These are phyloP conservation scores for Eucalyptus polybractea DNA, from an alignment of 345 rosid species.

Conservation along the genomic window DNA sequence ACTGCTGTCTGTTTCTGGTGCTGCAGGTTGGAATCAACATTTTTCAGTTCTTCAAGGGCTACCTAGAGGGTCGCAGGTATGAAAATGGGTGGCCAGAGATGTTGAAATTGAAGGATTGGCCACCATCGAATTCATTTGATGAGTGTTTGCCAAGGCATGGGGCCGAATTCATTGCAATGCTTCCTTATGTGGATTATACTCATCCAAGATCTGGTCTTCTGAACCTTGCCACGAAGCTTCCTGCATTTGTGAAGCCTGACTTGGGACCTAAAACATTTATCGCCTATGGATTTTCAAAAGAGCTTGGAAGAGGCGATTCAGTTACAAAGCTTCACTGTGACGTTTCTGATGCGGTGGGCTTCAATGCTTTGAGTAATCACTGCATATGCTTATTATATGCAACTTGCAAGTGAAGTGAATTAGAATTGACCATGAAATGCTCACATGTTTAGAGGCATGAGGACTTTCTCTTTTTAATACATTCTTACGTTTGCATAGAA, in stretches of 20 bases:
- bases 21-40: conserved; percentile 41
- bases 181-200: conserved; percentile 40
- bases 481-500: background rate
- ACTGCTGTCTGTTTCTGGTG: background rate
- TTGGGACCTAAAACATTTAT: conserved; percentile 61
- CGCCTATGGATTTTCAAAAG: conserved; percentile 29
- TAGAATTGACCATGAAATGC: background rate
- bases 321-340: conserved; percentile 48
- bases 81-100: conserved; percentile 36
- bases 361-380: background rate
- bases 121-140: conserved; percentile 36
- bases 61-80: conserved; percentile 30
- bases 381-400: background rate
- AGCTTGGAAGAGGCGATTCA: conserved; percentile 55
- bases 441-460: background rate
- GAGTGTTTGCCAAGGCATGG: conserved; percentile 50
- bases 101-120: conserved; percentile 58
- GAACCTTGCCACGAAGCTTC: conserved; percentile 43
- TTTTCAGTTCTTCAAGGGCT: conserved; percentile 39
- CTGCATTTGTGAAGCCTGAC: conserved; percentile 40
- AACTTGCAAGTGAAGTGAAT: background rate
- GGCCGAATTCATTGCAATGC: conserved; percentile 34
- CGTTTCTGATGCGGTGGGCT: conserved; percentile 43
- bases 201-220: conserved; percentile 33
- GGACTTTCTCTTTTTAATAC: background rate